These are phyloP conservation scores for Aquilaria malaccensis DNA, from an alignment of 345 rosid species.

Conservation along the genomic window DNA sequence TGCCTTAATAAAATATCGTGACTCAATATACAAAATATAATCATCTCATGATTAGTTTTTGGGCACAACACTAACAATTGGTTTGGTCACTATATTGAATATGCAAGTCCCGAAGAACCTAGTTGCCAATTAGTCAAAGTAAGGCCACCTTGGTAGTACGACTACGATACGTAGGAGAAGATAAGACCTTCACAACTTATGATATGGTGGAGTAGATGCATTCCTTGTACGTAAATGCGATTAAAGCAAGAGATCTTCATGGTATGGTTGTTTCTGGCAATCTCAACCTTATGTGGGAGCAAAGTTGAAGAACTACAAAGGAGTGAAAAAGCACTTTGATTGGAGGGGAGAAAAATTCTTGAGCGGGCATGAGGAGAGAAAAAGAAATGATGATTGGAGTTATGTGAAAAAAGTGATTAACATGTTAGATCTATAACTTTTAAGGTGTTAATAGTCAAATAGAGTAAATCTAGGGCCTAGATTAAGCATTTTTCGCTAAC, in stretches of 20 bases:
- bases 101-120: constrained; percentile 47
- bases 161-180: constrained; percentile 50
- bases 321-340: constrained; percentile 66
- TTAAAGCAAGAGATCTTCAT: constrained; percentile 85
- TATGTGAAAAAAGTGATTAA: too few species aligned
- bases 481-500: too few species aligned
- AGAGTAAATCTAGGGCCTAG: too few species aligned
- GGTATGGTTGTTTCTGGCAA: constrained; percentile 79
- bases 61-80: too few species aligned
- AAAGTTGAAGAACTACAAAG: constrained; percentile 86
- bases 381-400: too few species aligned
- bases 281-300: constrained; percentile 94
- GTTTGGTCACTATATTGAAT: constrained; percentile 47
- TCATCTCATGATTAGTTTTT: too few species aligned
- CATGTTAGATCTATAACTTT: too few species aligned
- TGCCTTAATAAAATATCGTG: too few species aligned
- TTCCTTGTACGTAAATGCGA: constrained; percentile 76
- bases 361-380: too few species aligned
- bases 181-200: constrained; percentile 69
- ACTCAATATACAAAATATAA: too few species aligned
- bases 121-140: constrained; percentile 66
- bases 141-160: constrained; percentile 84
- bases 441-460: too few species aligned
- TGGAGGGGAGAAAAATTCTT: too few species aligned
- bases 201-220: constrained; percentile 95